These are phyloP conservation scores for Penicillium samsonianum DNA, from an alignment of 495 filamentous ascomycete genomes.

Conservation along the genomic window DNA sequence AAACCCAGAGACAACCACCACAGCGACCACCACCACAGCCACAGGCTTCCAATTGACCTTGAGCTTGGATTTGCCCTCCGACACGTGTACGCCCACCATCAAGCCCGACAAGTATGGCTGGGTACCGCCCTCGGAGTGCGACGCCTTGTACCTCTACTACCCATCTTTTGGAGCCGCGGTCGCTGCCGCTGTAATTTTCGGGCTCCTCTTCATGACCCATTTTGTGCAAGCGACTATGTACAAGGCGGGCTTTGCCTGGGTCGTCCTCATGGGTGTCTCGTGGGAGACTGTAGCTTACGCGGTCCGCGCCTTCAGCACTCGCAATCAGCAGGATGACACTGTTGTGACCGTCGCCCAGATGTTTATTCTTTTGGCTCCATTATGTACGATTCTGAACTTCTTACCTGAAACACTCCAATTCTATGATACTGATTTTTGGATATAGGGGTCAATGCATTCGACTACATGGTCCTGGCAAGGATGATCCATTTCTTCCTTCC, in stretches of 20 bases:
- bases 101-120: constrained; percentile 2
- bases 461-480: constrained; percentile 3
- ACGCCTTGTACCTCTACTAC: constrained; percentile 6
- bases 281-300: constrained; percentile 2
- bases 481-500: constrained; percentile 8
- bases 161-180: constrained; percentile 7
- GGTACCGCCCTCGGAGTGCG: neutral
- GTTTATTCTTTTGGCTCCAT: constrained; percentile 5
- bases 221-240: constrained; percentile 3
- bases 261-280: constrained; percentile 1
- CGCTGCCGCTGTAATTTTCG: neutral
- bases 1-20: neutral
- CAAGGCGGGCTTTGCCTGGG: constrained; percentile 7
- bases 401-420: neutral
- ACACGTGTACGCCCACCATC: constrained; percentile 1
- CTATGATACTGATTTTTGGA: neutral
- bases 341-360: neutral
- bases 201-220: neutral
- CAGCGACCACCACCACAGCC: neutral
- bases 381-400: neutral
- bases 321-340: neutral
- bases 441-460: constrained; percentile 9
- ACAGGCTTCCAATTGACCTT: neutral
- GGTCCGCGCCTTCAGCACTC: neutral
- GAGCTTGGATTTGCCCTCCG: neutral